Conservation (phyloP, 83 land plant genomes). For the Thuja plicata region DNA sequence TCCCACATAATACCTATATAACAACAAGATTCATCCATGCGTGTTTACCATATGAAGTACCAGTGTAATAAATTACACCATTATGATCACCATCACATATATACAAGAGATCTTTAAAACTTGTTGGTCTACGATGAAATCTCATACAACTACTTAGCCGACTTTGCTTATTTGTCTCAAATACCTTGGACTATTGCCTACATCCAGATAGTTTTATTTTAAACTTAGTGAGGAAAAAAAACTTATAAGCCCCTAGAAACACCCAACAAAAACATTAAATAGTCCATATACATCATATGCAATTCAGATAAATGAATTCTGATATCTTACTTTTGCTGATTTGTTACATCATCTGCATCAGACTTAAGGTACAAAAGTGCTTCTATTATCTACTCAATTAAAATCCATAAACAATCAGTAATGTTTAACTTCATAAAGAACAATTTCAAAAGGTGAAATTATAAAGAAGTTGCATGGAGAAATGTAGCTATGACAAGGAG, state of each 20-base stretch:
- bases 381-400: slow-evolving; percentile 56
- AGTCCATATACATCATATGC: not conserved
- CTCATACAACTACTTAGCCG: slow-evolving; percentile 27
- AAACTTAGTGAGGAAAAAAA: not conserved
- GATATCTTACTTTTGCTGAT: slow-evolving; percentile 42
- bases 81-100: slow-evolving; percentile 96
- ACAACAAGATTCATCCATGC: slow-evolving; percentile 93
- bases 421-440: not conserved
- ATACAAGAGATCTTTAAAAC: slow-evolving; percentile 81
- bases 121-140: slow-evolving; percentile 75
- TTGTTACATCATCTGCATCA: slow-evolving; percentile 24
- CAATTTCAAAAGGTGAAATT: not conserved
- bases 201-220: slow-evolving; percentile 1
- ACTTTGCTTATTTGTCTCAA: slow-evolving; percentile 22
- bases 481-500: too few relatives aligned
- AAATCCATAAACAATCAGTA: not conserved
- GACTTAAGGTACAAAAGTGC: slow-evolving; percentile 49
- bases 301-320: not conserved
- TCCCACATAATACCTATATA: slow-evolving; percentile 52
- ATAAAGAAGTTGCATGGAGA: not conserved
- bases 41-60: slow-evolving; percentile 93
- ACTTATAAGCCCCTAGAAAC: not conserved
- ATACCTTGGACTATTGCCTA: slow-evolving; percentile 18
- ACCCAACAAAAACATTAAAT: not conserved
- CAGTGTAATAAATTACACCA: slow-evolving; percentile 87